Evolutionary conservation across 2,329 filamentous ascomycete species (phyloP).

Genomic region (Chaetomium strumarium): DNA sequence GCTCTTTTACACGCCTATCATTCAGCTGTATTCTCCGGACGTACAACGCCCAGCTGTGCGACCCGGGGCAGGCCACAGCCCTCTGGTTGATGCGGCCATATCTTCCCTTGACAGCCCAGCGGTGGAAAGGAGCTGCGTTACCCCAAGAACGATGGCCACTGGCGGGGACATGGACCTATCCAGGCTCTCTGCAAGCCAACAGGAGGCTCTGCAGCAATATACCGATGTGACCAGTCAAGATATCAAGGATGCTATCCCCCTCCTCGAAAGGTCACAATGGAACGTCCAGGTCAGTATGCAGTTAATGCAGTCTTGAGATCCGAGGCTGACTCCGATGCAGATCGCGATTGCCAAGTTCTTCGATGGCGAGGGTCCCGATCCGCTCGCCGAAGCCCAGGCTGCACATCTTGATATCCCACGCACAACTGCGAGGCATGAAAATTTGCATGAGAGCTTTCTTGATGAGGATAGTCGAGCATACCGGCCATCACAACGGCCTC

Average conservation of each 20-base stretch:
- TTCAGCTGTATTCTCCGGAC: too few species aligned
- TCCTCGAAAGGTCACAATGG: constrained; percentile 87
- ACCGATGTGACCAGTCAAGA: constrained; percentile 83
- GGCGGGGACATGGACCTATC: constrained; percentile 52
- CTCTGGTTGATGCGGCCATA: too few species aligned
- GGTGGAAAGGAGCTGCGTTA: neutral
- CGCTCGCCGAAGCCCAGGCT: constrained; percentile 68
- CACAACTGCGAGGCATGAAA: constrained; percentile 62
- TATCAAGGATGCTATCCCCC: constrained; percentile 64
- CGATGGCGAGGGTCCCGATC: constrained; percentile 85
- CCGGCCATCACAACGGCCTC: constrained; percentile 32
- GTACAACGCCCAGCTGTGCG: too few species aligned
- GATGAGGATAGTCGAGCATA: constrained; percentile 30
- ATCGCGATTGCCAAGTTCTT: constrained; percentile 98
- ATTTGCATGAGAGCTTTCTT: constrained; percentile 58
- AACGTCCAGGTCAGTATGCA: constrained; percentile 68
- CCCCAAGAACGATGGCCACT: constrained; percentile 35
- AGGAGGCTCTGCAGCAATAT: constrained; percentile 80
- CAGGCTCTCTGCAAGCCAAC: constrained; percentile 71
- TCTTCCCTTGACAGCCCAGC: neutral
- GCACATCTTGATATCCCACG: constrained; percentile 54
- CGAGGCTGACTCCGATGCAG: constrained; percentile 36
- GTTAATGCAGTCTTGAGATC: neutral
- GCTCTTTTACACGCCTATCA: too few species aligned
- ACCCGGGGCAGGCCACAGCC: too few species aligned